These are phyloP conservation scores for Fusarium subtropicale DNA, from an alignment of 2,329 filamentous ascomycete genomes.

Conservation along the genomic window DNA sequence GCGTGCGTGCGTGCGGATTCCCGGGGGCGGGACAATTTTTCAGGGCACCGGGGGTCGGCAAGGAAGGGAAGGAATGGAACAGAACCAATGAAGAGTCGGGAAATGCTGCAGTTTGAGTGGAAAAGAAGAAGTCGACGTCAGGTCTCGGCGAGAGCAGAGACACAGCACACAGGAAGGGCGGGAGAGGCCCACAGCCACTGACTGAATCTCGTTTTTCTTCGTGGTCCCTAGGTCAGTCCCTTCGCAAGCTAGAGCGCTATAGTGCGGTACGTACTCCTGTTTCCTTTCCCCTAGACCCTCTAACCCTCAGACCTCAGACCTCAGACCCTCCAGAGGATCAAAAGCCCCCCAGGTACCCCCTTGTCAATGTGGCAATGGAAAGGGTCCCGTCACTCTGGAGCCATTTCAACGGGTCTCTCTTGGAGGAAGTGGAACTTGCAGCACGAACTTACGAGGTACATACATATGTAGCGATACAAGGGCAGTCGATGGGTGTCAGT, in stretches of 20 bases:
- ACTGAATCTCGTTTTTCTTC: conserved; percentile 37
- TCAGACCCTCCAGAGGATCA: conserved; percentile 19
- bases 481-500: not conserved
- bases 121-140: conserved; percentile 41
- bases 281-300: conserved; percentile 10
- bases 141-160: conserved; percentile 27
- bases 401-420: conserved; percentile 30
- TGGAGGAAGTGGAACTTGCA: conserved; percentile 20
- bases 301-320: conserved; percentile 12
- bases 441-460: conserved; percentile 21
- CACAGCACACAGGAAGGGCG: conserved; percentile 35
- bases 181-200: conserved; percentile 34
- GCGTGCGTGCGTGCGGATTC: conserved; percentile 23
- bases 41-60: conserved; percentile 35
- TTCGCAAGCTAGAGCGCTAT: conserved; percentile 12
- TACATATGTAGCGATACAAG: conserved; percentile 26
- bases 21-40: conserved; percentile 47
- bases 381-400: conserved; percentile 37
- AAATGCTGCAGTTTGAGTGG: conserved; percentile 39
- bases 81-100: conserved; percentile 31
- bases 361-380: conserved; percentile 34
- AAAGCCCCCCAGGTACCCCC: conserved; percentile 31
- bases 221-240: conserved; percentile 9
- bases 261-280: conserved; percentile 23
- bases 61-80: conserved; percentile 41